A percentile compares a stretch with the other conserved stretches of the same genome.
phyloP scores from a whole-genome alignment of 1,284 basidiomycete species.

The Trametes hirsuta region DNA sequence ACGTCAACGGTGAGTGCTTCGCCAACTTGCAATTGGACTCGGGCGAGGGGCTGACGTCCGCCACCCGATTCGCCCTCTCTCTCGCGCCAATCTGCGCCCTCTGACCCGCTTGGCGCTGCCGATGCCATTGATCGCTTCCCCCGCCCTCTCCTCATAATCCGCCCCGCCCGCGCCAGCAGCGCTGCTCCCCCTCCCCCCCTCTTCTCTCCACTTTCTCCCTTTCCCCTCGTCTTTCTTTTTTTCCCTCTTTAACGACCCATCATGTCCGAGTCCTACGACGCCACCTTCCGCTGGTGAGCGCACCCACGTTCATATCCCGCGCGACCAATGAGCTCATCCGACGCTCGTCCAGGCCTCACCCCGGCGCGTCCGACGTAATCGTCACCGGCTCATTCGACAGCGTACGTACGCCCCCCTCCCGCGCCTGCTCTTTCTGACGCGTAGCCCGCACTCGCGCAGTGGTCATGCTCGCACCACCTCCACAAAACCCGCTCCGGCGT shows the following conservation, averaged over 20 bases:
- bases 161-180: slow-evolving; percentile 18
- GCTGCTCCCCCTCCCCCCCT: slow-evolving; percentile 2
- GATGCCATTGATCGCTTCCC: slow-evolving; percentile 14
- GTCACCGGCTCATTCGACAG: slow-evolving; percentile 80
- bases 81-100: slow-evolving; percentile 3
- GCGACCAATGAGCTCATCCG: neutral
- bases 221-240: slow-evolving; percentile 10
- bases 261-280: slow-evolving; percentile 29
- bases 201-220: neutral
- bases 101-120: slow-evolving; percentile 4
- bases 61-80: neutral
- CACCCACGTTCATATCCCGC: neutral
- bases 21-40: neutral
- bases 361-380: slow-evolving; percentile 60
- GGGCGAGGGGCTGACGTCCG: neutral
- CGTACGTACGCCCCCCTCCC: slow-evolving; percentile 45
- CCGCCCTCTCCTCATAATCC: neutral
- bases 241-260: slow-evolving; percentile 20
- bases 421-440: neutral
- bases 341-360: slow-evolving; percentile 48
- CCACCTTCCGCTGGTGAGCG: slow-evolving; percentile 29
- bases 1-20: slow-evolving; percentile 13
- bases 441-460: slow-evolving; percentile 44
- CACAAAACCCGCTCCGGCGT: slow-evolving; percentile 49
- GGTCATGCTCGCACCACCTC: slow-evolving; percentile 64